Percentiles rank a stretch among this genome's conserved stretches.
Evolutionary conservation across 2,329 filamentous ascomycete species (phyloP).

Genomic region (Ophiostoma angusticollis): DNA sequence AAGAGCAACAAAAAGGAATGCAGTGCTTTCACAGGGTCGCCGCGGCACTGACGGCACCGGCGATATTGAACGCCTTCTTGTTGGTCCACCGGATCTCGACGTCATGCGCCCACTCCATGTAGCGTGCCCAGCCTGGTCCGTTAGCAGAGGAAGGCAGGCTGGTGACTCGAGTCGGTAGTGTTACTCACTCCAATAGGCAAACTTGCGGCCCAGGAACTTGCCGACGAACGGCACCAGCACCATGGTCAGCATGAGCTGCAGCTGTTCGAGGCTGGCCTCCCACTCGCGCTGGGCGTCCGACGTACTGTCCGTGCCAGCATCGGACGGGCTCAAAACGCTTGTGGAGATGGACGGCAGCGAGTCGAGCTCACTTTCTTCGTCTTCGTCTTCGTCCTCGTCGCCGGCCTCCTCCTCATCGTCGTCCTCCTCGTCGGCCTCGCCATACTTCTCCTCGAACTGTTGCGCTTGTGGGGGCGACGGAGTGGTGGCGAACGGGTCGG

Average conservation of each 20-base stretch:
- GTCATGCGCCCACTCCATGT: slow-evolving; percentile 86
- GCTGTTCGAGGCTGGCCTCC: slow-evolving; percentile 85
- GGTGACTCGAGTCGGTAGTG: background rate
- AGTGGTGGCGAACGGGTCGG: slow-evolving; percentile 29
- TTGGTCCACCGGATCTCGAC: slow-evolving; percentile 58
- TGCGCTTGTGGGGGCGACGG: slow-evolving; percentile 1
- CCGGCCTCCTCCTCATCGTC: slow-evolving; percentile 1
- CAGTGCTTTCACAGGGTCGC: slow-evolving; percentile 32
- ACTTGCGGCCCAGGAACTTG: slow-evolving; percentile 89
- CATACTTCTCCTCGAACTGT: background rate
- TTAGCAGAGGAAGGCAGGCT: background rate
- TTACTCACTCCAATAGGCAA: slow-evolving; percentile 84
- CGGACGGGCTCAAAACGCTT: slow-evolving; percentile 24
- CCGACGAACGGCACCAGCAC: slow-evolving; percentile 86
- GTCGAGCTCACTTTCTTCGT: slow-evolving; percentile 47
- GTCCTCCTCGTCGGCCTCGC: background rate
- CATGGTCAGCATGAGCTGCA: slow-evolving; percentile 89
- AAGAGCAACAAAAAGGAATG: background rate
- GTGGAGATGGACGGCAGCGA: slow-evolving; percentile 51
- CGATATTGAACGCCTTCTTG: slow-evolving; percentile 49
- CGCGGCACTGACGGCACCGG: slow-evolving; percentile 50
- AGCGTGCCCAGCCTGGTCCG: slow-evolving; percentile 70
- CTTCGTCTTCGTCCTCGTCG: slow-evolving; percentile 12
- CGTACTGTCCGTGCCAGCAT: slow-evolving; percentile 36
- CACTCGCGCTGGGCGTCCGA: slow-evolving; percentile 91